Evolutionary conservation across 2,329 filamentous ascomycete genomes (phyloP).

Genomic region (Paradendryphiella salina): DNA sequence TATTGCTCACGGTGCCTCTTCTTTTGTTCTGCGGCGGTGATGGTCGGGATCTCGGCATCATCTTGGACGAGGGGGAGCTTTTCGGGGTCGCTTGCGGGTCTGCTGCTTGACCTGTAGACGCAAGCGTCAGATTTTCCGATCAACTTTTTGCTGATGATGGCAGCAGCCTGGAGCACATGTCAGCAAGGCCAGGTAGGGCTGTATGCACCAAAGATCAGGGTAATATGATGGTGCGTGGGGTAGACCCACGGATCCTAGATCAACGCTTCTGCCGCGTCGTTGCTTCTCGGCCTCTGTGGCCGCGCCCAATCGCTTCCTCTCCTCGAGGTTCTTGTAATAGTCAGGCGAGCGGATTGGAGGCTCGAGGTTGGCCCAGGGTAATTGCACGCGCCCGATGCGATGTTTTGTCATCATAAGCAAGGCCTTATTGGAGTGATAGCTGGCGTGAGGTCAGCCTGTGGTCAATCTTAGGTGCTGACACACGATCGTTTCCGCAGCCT

Average conservation of each 20-base stretch:
- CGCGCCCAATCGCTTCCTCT: constrained; percentile 14
- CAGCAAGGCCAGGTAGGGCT: constrained; percentile 17
- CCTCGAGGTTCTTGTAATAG: constrained; percentile 39
- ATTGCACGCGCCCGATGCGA: constrained; percentile 61
- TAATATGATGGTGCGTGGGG: constrained; percentile 7
- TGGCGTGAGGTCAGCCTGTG: constrained; percentile 43
- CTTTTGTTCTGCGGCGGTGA: constrained; percentile 19
- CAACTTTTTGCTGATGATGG: constrained; percentile 33
- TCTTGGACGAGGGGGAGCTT: constrained; percentile 27
- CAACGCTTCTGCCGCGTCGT: constrained; percentile 28
- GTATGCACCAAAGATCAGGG: constrained; percentile 9
- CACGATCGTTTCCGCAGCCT: constrained; percentile 10
- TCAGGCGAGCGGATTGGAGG: constrained; percentile 61
- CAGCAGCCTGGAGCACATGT: constrained; percentile 29
- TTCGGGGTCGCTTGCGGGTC: constrained; percentile 23
- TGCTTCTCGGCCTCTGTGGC: constrained; percentile 13
- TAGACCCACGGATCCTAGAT: constrained; percentile 36
- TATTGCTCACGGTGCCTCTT: constrained; percentile 34
- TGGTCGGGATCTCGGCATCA: constrained; percentile 8
- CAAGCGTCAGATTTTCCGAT: constrained; percentile 25
- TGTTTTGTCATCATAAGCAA: constrained; percentile 62
- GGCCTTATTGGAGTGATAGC: constrained; percentile 61
- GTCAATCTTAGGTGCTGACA: constrained; percentile 22
- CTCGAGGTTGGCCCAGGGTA: constrained; percentile 61
- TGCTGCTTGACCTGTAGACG: constrained; percentile 24